A percentile compares a stretch with the other conserved stretches of the same genome.
phyloP scores from a whole-genome alignment of 1,284 basidiomycete species.

The Sporisorium sorghi region DNA sequence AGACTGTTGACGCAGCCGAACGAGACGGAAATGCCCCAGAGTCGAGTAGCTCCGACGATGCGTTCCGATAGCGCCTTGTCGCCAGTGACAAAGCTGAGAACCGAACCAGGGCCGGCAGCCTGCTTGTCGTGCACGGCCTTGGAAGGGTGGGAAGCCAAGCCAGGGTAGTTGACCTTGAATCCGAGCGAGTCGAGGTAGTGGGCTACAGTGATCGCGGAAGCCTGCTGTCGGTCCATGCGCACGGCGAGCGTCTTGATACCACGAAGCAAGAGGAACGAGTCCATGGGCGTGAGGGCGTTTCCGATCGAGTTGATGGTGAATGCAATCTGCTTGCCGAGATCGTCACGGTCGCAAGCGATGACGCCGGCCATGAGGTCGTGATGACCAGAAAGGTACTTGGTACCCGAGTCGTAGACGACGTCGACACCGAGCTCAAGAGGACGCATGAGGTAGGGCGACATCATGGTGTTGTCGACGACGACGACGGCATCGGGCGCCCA shows the following conservation, averaged over 20 bases:
- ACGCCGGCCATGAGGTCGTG: slow-evolving; percentile 94
- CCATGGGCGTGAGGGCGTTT: slow-evolving; percentile 86
- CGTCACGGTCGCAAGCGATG: slow-evolving; percentile 85
- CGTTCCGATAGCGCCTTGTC: slow-evolving; percentile 90
- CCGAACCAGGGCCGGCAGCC: slow-evolving; percentile 90
- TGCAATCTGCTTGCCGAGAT: slow-evolving; percentile 86
- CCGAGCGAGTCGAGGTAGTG: slow-evolving; percentile 86
- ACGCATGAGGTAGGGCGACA: slow-evolving; percentile 97
- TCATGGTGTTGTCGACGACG: slow-evolving; percentile 93
- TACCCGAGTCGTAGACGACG: slow-evolving; percentile 96
- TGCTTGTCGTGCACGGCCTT: slow-evolving; percentile 81
- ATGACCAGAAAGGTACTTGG: slow-evolving; percentile 97
- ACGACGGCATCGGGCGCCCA: slow-evolving; percentile 66
- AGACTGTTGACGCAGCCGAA: slow-evolving; percentile 98
- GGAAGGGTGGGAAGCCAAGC: slow-evolving; percentile 84
- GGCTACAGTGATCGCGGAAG: slow-evolving; percentile 85
- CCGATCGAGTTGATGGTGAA: slow-evolving; percentile 97
- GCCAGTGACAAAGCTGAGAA: slow-evolving; percentile 93
- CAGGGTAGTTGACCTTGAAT: slow-evolving; percentile 94
- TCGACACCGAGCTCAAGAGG: slow-evolving; percentile 96
- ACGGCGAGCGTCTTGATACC: slow-evolving; percentile 97
- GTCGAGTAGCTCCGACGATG: slow-evolving; percentile 88
- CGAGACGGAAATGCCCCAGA: slow-evolving; percentile 98
- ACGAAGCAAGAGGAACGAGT: slow-evolving; percentile 90
- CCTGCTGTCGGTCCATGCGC: slow-evolving; percentile 94